Conservation (phyloP, 176 grass and related monocot genomes). For the Oryza glumipatula region DNA sequence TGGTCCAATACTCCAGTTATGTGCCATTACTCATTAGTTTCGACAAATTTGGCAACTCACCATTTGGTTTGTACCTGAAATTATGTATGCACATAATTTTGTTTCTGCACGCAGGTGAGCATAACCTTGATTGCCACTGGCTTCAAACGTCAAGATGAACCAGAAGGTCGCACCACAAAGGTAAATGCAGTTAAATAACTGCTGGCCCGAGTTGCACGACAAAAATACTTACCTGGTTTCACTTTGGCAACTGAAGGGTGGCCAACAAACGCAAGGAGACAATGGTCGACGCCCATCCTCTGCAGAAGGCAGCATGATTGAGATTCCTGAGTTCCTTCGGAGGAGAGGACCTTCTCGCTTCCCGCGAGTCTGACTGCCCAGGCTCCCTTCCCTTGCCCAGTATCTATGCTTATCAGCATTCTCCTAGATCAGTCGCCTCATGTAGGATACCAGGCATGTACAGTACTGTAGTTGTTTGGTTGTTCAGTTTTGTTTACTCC, state of each 20-base stretch:
- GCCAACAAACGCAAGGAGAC: conserved; percentile 57
- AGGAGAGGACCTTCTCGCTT: conserved; percentile 69
- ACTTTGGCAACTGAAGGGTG: conserved; percentile 52
- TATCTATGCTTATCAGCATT: conserved; percentile 31
- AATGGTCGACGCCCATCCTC: conserved; percentile 46
- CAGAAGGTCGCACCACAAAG: conserved; percentile 58
- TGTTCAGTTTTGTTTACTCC: conserved; percentile 30
- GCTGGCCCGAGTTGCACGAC: not conserved
- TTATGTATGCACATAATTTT: conserved; percentile 8
- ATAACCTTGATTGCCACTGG: conserved; percentile 94
- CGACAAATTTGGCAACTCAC: not conserved
- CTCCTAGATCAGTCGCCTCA: conserved; percentile 37
- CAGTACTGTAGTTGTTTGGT: conserved; percentile 8
- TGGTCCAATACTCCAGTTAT: not conserved
- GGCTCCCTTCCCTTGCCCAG: conserved; percentile 31
- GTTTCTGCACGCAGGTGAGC: conserved; percentile 59
- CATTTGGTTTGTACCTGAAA: conserved; percentile 5
- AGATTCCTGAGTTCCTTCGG: conserved; percentile 84
- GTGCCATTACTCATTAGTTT: not conserved
- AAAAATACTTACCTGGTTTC: not conserved
- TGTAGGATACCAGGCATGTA: conserved; percentile 41
- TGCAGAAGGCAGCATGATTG: conserved; percentile 58
- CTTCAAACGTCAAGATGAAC: conserved; percentile 83
- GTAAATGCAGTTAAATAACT: conserved; percentile 36
- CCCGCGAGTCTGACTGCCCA: conserved; percentile 52